Conservation (phyloP, 345 rosid species). For the Camelina laxa region DNA sequence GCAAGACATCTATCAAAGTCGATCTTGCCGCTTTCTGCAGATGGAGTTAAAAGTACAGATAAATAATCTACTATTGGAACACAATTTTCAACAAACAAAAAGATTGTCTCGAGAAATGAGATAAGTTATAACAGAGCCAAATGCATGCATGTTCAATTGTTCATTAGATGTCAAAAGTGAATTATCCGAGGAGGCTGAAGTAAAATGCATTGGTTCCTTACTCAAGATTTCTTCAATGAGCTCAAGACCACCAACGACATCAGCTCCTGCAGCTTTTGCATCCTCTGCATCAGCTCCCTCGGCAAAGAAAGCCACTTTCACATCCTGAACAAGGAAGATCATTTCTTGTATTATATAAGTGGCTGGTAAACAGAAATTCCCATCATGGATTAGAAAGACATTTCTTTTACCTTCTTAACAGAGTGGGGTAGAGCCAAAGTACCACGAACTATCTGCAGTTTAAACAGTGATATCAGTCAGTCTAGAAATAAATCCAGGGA, state of each 20-base stretch:
- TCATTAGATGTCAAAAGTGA: slow-evolving; percentile 11
- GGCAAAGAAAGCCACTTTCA: slow-evolving; percentile 88
- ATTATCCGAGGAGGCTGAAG: not conserved
- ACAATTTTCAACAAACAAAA: not conserved
- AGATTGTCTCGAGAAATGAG: not conserved
- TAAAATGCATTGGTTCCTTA: slow-evolving; percentile 45
- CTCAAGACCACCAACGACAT: slow-evolving; percentile 87
- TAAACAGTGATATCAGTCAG: slow-evolving; percentile 26
- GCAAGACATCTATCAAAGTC: slow-evolving; percentile 84
- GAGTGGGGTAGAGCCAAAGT: slow-evolving; percentile 87
- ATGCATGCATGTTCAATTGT: not conserved
- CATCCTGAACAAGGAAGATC: slow-evolving; percentile 59
- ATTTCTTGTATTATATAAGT: not conserved
- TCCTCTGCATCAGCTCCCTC: slow-evolving; percentile 96
- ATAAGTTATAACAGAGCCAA: slow-evolving; percentile 20
- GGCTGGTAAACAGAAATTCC: not conserved
- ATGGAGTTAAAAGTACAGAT: slow-evolving; percentile 2
- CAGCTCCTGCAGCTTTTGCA: slow-evolving; percentile 97
- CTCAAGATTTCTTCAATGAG: slow-evolving; percentile 83
- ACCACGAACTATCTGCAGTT: slow-evolving; percentile 90
- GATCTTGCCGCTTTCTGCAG: slow-evolving; percentile 80
- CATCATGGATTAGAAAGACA: slow-evolving; percentile 13
- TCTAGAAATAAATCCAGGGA: not conserved
- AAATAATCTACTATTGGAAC: slow-evolving; percentile 5
- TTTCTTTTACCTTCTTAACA: slow-evolving; percentile 68